Evolutionary conservation across 1,284 basidiomycete species (phyloP).

Genomic region (Trametes sp.): DNA sequence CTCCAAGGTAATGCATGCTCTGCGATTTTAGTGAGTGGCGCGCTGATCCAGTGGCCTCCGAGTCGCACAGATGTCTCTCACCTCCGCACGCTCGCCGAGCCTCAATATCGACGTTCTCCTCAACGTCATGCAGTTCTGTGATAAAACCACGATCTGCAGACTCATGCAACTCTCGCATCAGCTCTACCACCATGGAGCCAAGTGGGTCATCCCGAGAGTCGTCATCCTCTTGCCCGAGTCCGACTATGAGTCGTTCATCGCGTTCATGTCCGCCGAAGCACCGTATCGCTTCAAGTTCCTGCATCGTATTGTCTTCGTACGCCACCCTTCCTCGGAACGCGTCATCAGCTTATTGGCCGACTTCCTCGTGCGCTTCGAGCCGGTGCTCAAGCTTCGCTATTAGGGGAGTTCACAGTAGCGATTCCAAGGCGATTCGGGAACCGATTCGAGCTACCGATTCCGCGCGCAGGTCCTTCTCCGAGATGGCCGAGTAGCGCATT

Average conservation of each 20-base stretch:
- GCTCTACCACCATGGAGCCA: conserved; percentile 5
- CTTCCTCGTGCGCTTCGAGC: background rate
- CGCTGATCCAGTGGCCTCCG: too few relatives aligned
- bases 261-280: conserved; percentile 2
- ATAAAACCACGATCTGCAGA: background rate
- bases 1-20: too few relatives aligned
- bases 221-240: background rate
- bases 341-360: background rate
- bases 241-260: background rate
- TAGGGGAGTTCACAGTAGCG: too few relatives aligned
- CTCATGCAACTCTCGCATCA: background rate
- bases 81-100: background rate
- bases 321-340: background rate
- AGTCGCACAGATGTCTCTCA: too few relatives aligned
- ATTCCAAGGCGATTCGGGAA: too few relatives aligned
- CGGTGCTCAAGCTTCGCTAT: background rate
- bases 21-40: too few relatives aligned
- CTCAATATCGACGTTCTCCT: conserved; percentile 3
- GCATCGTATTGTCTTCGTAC: background rate
- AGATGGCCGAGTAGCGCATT: too few relatives aligned
- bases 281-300: background rate
- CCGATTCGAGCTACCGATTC: too few relatives aligned
- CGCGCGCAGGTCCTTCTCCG: too few relatives aligned
- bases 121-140: background rate
- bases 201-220: background rate